phyloP scores from a whole-genome alignment of 495 filamentous ascomycete species.

The Thozetella sp. region DNA sequence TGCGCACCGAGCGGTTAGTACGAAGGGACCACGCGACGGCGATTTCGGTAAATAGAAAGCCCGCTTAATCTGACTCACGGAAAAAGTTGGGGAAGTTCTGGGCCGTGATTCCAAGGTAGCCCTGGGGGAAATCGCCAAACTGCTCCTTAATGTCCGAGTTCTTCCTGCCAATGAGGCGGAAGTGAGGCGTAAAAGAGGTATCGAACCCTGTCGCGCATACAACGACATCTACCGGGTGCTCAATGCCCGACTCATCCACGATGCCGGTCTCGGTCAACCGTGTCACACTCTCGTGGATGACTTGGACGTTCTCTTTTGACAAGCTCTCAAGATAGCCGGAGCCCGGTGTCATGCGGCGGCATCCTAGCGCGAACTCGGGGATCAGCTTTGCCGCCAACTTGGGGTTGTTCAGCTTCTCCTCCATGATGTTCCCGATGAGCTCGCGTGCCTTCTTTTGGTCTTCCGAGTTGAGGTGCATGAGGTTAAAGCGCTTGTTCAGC shows the following conservation, averaged over 20 bases:
- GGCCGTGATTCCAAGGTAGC: constrained; percentile 54
- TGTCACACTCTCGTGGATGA: constrained; percentile 20
- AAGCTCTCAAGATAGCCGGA: not conserved
- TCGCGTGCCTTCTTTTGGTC: not conserved
- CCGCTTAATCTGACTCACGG: not conserved
- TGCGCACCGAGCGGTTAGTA: no score
- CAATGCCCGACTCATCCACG: constrained; percentile 38
- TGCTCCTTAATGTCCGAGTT: constrained; percentile 43
- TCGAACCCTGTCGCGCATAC: constrained; percentile 64
- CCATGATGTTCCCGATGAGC: not conserved
- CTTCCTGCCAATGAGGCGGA: constrained; percentile 31
- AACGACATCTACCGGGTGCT: constrained; percentile 46
- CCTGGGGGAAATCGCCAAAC: constrained; percentile 44
- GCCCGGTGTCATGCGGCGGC: not conserved
- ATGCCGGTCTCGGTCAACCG: constrained; percentile 49
- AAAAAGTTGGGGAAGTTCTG: constrained; percentile 60
- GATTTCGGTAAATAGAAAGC: not conserved
- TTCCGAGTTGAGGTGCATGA: not conserved
- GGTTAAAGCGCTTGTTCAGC: not conserved
- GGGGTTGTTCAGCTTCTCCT: not conserved
- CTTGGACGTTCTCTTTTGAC: not conserved
- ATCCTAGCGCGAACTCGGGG: not conserved
- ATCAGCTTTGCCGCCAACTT: not conserved
- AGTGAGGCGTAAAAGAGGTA: constrained; percentile 47
- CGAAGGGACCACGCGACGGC: not conserved